Evolutionary conservation across 345 rosid species (phyloP), one percentile per base, ranked within the genome.

Genomic region (Aquilaria yunnanensis): DNA sequence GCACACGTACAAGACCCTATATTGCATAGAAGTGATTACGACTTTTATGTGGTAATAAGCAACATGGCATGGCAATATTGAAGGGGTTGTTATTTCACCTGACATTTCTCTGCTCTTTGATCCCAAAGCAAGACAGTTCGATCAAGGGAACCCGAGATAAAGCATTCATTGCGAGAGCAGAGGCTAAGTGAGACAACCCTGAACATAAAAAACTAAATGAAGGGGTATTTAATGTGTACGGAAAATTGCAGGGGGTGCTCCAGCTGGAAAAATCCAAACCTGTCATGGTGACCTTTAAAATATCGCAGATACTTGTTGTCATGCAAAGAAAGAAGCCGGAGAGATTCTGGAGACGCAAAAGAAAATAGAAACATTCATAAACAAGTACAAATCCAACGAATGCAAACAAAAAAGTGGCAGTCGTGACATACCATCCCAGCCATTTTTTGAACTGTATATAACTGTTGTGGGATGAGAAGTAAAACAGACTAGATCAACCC

Each of bases 251-350:
- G 43, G 43, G 23, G 43, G 5, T 2, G 43, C 43, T 37, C 2
- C 43, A 37, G 43, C 43, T 4, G 43, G 43, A 9, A 75, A 13
- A 65, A 62, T 56, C 55, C n/a, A 72, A 61, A 90, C 96, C 97
- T 94, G 87, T 88, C 99, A 65, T 94, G 99, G 64, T 94, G 99
- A 73, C 97, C 99, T 77, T 81, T 94, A 72, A 90, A 94, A 67
- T 87, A 87, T 10, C 97, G 95, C 84, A 94, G 79, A 80, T 94
- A 94, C 77, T 94, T 94, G 72, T 90, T 90, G 77, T 94, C 97
- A 47, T 90, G 90, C 89, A 94, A 77, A 1, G 97, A 90, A 65
- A 94, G 88, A 74, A 90, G 96, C 61, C 97, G 75, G 63, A 94
- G 75, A 55, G 96, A 90, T 69, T 94, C 97, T 94, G 80, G 55